Percentiles rank a stretch among this genome's conserved stretches.
Evolutionary conservation across 2,329 filamentous ascomycete species (phyloP).

Genomic region (Pseudogymnoascus sp.): DNA sequence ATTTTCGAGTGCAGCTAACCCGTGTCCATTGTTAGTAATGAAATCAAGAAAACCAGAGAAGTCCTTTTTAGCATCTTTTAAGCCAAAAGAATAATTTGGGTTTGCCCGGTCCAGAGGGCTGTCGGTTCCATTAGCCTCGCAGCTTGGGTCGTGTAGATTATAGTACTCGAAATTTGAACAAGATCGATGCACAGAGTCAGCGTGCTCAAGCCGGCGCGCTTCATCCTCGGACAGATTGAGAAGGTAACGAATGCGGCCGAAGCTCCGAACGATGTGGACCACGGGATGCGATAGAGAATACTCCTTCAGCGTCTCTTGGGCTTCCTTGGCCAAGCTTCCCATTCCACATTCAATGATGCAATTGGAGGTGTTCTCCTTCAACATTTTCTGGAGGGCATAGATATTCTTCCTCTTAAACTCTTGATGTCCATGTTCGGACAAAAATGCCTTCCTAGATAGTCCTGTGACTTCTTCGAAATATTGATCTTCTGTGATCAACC

Average conservation of each 20-base stretch:
- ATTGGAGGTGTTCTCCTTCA: slow-evolving; percentile 49
- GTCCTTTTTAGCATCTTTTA: slow-evolving; percentile 49
- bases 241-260: slow-evolving; percentile 48
- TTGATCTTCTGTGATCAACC: slow-evolving; percentile 60
- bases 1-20: slow-evolving; percentile 46
- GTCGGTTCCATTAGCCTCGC: slow-evolving; percentile 29
- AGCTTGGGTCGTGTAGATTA: slow-evolving; percentile 37
- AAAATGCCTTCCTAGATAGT: slow-evolving; percentile 53
- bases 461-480: slow-evolving; percentile 58
- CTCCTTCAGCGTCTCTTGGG: slow-evolving; percentile 47
- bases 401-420: slow-evolving; percentile 58
- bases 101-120: slow-evolving; percentile 36
- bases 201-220: slow-evolving; percentile 33
- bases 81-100: slow-evolving; percentile 38
- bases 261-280: slow-evolving; percentile 60
- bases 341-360: slow-evolving; percentile 64
- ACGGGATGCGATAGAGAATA: slow-evolving; percentile 60
- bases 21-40: slow-evolving; percentile 44
- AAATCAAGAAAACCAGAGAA: slow-evolving; percentile 52
- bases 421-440: slow-evolving; percentile 50
- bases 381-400: slow-evolving; percentile 50
- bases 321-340: slow-evolving; percentile 39
- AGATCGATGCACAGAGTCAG: slow-evolving; percentile 36
- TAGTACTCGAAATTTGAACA: slow-evolving; percentile 62
- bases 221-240: slow-evolving; percentile 36